Base-by-base conservation (phyloP, 345 rosid genomes). In the Heritiera littoralis region DNA sequence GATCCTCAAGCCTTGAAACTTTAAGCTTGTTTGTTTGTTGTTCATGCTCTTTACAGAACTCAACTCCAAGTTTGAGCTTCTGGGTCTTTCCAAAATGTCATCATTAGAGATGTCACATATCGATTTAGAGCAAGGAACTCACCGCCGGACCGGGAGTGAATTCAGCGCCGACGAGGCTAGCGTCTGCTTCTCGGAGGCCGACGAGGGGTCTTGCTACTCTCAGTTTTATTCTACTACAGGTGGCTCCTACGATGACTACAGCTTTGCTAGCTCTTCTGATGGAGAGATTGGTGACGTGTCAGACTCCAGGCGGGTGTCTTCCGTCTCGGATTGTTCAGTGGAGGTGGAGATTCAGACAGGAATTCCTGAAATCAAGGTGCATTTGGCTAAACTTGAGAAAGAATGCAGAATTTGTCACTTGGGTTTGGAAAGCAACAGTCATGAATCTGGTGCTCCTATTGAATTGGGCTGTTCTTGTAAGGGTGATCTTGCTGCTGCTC, bases 401-500 rank as follows among this genome's bases (percentile, higher is more conserved):
- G 93, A 88, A 64, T 96, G 99, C 72, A 85, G 99, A 80, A 96
- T 96, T 83, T 96, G 99, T 74, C 99, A 96, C 78, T 81, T 96
- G 85, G 97, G 92, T 35, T 81, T 94, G 83, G 94, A 90, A 83
- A 92, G 90, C 46, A 89, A 86, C 64, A 80, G 90, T 52, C 87
- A 71, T 75, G 96, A 92, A 80, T 87, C 89, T 4, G 97, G 97
- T 9, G 81, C 81, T 55, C 90, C 88, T 58, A 89, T 96, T 49
- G 89, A 90, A 78, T 78, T 96, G 80, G 99, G 99, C 14, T 96
- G 99, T 77, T 94, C 94, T 51, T 96, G 98, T 83, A 96, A 94
- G 79, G 88, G 84, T n/a, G 99, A 96, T 89, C 85, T 96, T 76
- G 98, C 97, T 77, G 87, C 92, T 88, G 98, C 99, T 75, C 99